phyloP scores from a whole-genome alignment of 2,329 filamentous ascomycete genomes.

The Plenodomus lindquistii region DNA sequence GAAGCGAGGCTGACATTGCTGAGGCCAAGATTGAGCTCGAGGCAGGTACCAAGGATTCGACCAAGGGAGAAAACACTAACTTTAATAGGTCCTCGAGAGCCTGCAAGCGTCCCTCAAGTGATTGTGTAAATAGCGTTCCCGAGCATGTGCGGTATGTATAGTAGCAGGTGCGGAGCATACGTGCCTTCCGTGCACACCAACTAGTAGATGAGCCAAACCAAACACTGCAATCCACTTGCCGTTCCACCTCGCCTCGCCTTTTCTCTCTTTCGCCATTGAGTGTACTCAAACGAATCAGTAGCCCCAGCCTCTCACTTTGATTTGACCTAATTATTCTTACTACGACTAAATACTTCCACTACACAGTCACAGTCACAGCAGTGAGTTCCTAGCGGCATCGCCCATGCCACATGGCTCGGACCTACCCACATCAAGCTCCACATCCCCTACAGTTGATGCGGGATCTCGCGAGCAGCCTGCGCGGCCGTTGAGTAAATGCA shows the following conservation, averaged over 20 bases:
- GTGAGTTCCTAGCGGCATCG: not conserved
- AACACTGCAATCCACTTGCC: conserved; percentile 23
- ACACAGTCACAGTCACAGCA: not conserved
- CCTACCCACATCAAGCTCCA: conserved; percentile 22
- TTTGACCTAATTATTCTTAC: conserved; percentile 3
- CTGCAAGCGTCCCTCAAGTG: conserved; percentile 82
- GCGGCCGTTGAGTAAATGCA: conserved; percentile 11
- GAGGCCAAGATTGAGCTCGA: conserved; percentile 99
- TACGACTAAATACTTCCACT: conserved; percentile 3
- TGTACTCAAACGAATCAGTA: conserved; percentile 23
- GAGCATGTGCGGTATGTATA: conserved; percentile 41
- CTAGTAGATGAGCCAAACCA: conserved; percentile 40
- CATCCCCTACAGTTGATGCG: conserved; percentile 15
- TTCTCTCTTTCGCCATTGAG: conserved; percentile 10
- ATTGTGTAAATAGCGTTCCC: conserved; percentile 53
- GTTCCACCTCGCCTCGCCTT: conserved; percentile 4
- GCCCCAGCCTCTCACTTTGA: conserved; percentile 13
- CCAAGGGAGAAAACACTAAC: conserved; percentile 40
- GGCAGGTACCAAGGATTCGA: conserved; percentile 60
- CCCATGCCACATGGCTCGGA: conserved; percentile 30
- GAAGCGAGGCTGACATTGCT: conserved; percentile 95
- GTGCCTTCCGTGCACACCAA: conserved; percentile 35
- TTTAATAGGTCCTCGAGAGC: conserved; percentile 74
- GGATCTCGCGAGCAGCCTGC: conserved; percentile 15
- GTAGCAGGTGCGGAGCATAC: conserved; percentile 33